phyloP scores from a whole-genome alignment of 352 stramenopile genomes.

The Phytophthora pinifolia region DNA sequence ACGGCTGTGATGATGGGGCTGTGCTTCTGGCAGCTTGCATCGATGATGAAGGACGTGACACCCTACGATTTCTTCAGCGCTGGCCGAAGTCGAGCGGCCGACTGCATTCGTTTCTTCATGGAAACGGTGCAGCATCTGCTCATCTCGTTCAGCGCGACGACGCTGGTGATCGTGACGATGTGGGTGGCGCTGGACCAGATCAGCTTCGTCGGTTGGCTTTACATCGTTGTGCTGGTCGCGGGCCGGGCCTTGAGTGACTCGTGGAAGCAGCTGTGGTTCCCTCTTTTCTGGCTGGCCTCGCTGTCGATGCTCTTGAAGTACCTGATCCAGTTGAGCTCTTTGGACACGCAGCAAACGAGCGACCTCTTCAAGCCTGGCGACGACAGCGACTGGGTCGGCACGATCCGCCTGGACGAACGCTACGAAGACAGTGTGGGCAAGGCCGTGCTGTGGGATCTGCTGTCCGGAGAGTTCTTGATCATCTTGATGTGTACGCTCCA shows the following conservation, averaged over 20 bases:
- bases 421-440: slow-evolving; percentile 35
- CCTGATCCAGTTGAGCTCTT: slow-evolving; percentile 61
- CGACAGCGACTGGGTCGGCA: slow-evolving; percentile 58
- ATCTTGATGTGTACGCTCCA: slow-evolving; percentile 79
- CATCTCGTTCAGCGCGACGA: slow-evolving; percentile 70
- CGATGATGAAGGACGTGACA: slow-evolving; percentile 65
- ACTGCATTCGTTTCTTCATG: slow-evolving; percentile 54
- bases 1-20: slow-evolving; percentile 70
- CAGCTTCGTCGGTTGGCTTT: slow-evolving; percentile 63
- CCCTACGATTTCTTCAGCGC: slow-evolving; percentile 66
- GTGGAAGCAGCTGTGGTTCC: slow-evolving; percentile 78
- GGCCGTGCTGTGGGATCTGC: slow-evolving; percentile 49
- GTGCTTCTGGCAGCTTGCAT: slow-evolving; percentile 83
- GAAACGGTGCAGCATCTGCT: slow-evolving; percentile 63
- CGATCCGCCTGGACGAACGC: slow-evolving; percentile 50
- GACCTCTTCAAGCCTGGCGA: slow-evolving; percentile 47
- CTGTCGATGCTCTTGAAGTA: slow-evolving; percentile 63
- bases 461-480: slow-evolving; percentile 60
- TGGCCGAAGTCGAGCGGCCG: slow-evolving; percentile 49
- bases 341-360: slow-evolving; percentile 37
- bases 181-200: slow-evolving; percentile 60
- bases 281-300: slow-evolving; percentile 76
- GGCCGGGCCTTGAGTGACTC: slow-evolving; percentile 52
- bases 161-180: slow-evolving; percentile 72
- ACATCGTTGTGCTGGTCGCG: slow-evolving; percentile 62